phyloP scores from a whole-genome alignment of 805 yeast species.

The Barnettozyma vustinii region DNA sequence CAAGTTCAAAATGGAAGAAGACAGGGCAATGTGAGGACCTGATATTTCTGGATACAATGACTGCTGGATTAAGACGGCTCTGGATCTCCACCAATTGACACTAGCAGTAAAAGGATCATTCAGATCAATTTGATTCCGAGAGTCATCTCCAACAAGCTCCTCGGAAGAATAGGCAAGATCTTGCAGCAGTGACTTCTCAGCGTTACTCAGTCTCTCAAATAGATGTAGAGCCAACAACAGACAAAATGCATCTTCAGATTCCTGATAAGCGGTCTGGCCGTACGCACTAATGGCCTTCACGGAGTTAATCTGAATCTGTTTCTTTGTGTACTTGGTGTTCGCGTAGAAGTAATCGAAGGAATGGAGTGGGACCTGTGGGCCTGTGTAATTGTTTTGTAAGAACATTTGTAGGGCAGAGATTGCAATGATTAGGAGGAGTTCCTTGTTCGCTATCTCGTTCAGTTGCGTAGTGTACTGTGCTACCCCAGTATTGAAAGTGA shows the following conservation, averaged over 20 bases:
- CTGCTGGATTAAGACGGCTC: slow-evolving; percentile 59
- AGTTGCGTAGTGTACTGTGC: slow-evolving; percentile 1
- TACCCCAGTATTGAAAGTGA: slow-evolving; percentile 10
- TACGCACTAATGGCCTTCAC: slow-evolving; percentile 42
- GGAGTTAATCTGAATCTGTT: slow-evolving; percentile 21
- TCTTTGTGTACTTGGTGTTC: slow-evolving; percentile 3
- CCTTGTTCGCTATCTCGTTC: slow-evolving; percentile 4
- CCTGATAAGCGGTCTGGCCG: slow-evolving; percentile 70
- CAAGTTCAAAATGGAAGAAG: slow-evolving; percentile 29
- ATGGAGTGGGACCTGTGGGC: slow-evolving; percentile 54
- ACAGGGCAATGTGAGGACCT: slow-evolving; percentile 35
- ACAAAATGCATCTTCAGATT: slow-evolving; percentile 45
- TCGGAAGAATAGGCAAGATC: slow-evolving; percentile 24
- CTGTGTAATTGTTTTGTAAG: slow-evolving; percentile 75
- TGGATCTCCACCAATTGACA: slow-evolving; percentile 69
- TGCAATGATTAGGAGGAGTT: slow-evolving; percentile 25
- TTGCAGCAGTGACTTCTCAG: slow-evolving; percentile 27
- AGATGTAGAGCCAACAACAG: slow-evolving; percentile 38
- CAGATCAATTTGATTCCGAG: slow-evolving; percentile 5
- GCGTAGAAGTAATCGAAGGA: slow-evolving; percentile 28
- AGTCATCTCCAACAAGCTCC: slow-evolving; percentile 19
- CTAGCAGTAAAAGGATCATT: slow-evolving; percentile 33
- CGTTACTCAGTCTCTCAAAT: slow-evolving; percentile 35
- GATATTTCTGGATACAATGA: slow-evolving; percentile 62
- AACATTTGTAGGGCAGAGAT: slow-evolving; percentile 62